Evolutionary conservation across 2,329 filamentous ascomycete species (phyloP), one percentile per base, ranked within the genome.

Genomic region (Bimuria novae-zelandiae): DNA sequence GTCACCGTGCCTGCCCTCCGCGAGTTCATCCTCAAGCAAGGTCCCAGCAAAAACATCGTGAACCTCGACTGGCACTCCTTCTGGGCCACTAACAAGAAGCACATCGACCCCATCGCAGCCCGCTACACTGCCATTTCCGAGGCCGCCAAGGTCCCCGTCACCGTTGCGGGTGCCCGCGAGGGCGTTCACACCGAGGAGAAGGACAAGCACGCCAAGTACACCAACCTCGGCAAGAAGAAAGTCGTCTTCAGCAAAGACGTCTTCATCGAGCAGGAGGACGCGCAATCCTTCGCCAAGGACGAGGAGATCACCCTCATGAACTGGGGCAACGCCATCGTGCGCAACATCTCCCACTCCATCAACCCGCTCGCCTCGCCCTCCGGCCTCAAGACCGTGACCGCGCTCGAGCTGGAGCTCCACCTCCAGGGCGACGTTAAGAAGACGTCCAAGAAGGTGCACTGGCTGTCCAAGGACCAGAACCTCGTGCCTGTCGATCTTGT

Each of bases 281-380:
- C 88, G 56, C 87, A 88, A 72, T 83, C 83, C 22, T 95, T 97
- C 77, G 88, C 85, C 64, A 82, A 88, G 55, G 87, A 88, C 69
- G 93, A 97, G 78, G 92, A 97, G 75, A 90, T 97, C 66, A 97
- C 93, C 0, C 82, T 97, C 36, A 97, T 97, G 93, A 89, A 89
- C 73, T 97, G 93, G 93, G 94, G 93, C 64, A 95, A 96, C 68
- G 90, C 89, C 11, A 84, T 92, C 61, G 89, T 94, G 21, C 84
- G 86, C 50, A 84, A 86, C 54, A 84, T 90, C 56, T 70, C 66
- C 16, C 71, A 84, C 78, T 75, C 80, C 58, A 64, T 77, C 68
- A 84, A 76, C 62, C 77, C 77, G 5, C 69, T 80, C 54, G 68
- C 64, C 49, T 79, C 83, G 42, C 77, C 78, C 29, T 75, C 77